Evolutionary conservation across 768 basidiomycete species (phyloP).

Genomic region (Mycena maculata): DNA sequence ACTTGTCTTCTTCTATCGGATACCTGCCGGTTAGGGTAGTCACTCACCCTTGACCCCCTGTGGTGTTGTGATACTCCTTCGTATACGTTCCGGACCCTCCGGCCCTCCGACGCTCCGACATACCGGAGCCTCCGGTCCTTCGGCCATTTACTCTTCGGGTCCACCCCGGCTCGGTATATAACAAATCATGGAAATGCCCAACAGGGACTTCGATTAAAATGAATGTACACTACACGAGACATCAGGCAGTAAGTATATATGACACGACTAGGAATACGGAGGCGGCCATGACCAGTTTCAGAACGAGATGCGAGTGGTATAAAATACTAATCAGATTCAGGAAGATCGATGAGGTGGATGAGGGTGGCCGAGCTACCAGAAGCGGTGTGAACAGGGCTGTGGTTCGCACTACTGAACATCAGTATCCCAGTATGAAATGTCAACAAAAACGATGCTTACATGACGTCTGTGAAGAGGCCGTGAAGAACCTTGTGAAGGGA

Average conservation of each 20-base stretch:
- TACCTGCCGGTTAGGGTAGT: no score
- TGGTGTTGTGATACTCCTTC: no score
- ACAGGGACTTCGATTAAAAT: background rate
- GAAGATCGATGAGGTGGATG: constrained; percentile 12
- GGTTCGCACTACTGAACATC: background rate
- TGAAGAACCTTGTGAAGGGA: constrained; percentile 6
- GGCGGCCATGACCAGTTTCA: background rate
- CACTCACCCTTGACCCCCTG: no score
- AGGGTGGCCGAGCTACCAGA: constrained; percentile 21
- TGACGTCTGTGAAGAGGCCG: constrained; percentile 11
- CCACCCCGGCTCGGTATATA: no score
- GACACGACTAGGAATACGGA: background rate
- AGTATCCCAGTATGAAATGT: background rate
- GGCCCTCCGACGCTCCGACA: no score
- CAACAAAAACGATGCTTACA: background rate
- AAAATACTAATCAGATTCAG: constrained; percentile 16
- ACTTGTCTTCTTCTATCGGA: no score
- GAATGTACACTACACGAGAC: background rate
- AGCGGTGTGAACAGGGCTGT: background rate
- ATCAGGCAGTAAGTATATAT: background rate
- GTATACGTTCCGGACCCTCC: no score
- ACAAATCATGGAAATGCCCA: background rate
- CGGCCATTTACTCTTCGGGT: no score
- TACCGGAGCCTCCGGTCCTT: no score
- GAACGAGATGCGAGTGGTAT: background rate